These are phyloP conservation scores for Phytopythium boreale DNA, from an alignment of 352 stramenopile species.

Conservation along the genomic window DNA sequence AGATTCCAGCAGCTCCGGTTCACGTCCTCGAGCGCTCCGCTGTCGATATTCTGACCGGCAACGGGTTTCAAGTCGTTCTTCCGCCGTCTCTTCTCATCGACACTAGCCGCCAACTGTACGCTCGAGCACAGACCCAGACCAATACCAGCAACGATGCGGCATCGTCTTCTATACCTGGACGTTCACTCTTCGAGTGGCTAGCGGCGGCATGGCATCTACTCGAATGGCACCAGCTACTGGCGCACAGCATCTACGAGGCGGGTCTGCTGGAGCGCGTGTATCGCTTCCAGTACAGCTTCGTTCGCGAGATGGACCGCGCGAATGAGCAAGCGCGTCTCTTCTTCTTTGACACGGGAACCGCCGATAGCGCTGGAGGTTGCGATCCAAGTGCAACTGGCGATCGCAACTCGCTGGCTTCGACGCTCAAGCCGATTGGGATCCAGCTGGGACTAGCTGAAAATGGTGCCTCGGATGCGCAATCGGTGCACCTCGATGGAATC, in stretches of 20 bases:
- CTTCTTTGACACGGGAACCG: slow-evolving; percentile 21
- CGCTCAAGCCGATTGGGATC: slow-evolving; percentile 17
- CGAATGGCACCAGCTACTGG: slow-evolving; percentile 35
- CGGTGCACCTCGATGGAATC: not conserved
- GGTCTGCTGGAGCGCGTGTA: slow-evolving; percentile 38
- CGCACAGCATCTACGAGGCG: slow-evolving; percentile 35
- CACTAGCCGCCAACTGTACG: slow-evolving; percentile 15
- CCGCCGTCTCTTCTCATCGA: slow-evolving; percentile 26
- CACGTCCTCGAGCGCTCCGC: slow-evolving; percentile 29
- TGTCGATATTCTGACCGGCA: slow-evolving; percentile 19
- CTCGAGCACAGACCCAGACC: not conserved
- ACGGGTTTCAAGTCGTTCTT: slow-evolving; percentile 36
- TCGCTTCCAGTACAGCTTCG: slow-evolving; percentile 41
- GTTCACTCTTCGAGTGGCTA: slow-evolving; percentile 13
- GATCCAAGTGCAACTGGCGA: not conserved
- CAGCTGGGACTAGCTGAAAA: slow-evolving; percentile 15
- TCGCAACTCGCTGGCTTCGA: slow-evolving; percentile 2
- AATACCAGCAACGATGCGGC: no score
- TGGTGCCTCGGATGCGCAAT: not conserved
- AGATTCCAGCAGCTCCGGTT: slow-evolving; percentile 20
- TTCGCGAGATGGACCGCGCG: slow-evolving; percentile 13
- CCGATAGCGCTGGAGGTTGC: not conserved
- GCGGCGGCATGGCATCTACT: slow-evolving; percentile 22
- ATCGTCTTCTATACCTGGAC: not conserved
- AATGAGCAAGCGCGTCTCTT: slow-evolving; percentile 19